These are phyloP conservation scores for Trichomonascaceae sp. DNA, from an alignment of 1,139 yeast genomes.

Conservation along the genomic window DNA sequence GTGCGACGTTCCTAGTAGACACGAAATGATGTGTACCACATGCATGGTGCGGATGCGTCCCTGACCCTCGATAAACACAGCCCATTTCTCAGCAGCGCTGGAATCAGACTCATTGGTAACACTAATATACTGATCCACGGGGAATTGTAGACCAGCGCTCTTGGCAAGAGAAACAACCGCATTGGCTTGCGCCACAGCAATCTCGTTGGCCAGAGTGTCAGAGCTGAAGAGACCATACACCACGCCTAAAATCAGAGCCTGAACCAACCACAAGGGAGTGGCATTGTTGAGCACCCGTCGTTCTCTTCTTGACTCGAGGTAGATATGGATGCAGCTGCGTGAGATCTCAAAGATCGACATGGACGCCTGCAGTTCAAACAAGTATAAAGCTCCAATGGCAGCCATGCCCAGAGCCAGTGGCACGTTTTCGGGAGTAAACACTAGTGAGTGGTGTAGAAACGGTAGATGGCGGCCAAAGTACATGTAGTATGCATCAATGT, in stretches of 20 bases:
- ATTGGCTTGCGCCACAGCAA: slow-evolving; percentile 62
- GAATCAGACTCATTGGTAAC: slow-evolving; percentile 22
- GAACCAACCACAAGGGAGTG: slow-evolving; percentile 83
- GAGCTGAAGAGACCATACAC: slow-evolving; percentile 74
- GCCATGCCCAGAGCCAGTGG: slow-evolving; percentile 75
- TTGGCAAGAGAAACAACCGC: slow-evolving; percentile 70
- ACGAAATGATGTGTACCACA: slow-evolving; percentile 59
- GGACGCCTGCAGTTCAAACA: slow-evolving; percentile 70
- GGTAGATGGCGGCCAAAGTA: slow-evolving; percentile 76
- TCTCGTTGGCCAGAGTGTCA: slow-evolving; percentile 56
- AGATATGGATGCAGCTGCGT: slow-evolving; percentile 62
- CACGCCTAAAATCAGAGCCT: slow-evolving; percentile 67
- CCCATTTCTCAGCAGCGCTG: slow-evolving; percentile 42
- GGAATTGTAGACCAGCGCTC: slow-evolving; percentile 61
- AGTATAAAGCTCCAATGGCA: slow-evolving; percentile 78
- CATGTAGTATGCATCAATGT: slow-evolving; percentile 53
- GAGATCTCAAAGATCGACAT: slow-evolving; percentile 66
- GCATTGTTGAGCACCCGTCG: slow-evolving; percentile 26
- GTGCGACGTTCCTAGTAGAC: slow-evolving; percentile 53
- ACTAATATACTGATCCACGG: slow-evolving; percentile 30
- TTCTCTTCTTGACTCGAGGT: slow-evolving; percentile 48
- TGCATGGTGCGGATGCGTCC: slow-evolving; percentile 79
- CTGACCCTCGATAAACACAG: slow-evolving; percentile 69
- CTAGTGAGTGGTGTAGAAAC: slow-evolving; percentile 61
- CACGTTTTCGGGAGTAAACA: slow-evolving; percentile 48